Evolutionary conservation across 2,329 filamentous ascomycete species (phyloP), one percentile per base, ranked within the genome.

Genomic region (Dichotomopilus funicola): DNA sequence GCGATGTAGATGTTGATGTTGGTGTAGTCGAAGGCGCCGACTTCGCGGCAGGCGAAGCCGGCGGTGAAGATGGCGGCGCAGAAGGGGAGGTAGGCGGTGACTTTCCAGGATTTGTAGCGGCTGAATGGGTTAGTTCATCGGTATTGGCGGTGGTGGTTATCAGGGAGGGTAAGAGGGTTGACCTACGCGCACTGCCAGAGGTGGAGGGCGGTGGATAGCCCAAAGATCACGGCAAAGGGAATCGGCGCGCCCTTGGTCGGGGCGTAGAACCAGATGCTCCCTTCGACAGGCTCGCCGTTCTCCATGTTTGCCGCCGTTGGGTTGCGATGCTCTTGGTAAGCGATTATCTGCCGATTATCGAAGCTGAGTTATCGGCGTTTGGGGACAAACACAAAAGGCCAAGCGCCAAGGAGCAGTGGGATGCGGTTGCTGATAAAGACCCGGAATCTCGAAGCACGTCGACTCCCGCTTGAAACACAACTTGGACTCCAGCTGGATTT

Each of bases 51-150:
- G 11, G 73, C 68, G 63, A 81, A 82, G 35, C 80, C 81, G 2
- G 68, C 69, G 0, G 76, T 71, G 64, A 81, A 79, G 43, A 80
- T 54, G 0, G 71, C 54, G 2, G 73, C 71, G 27, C 72, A 73
- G 64, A 75, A 73, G 7, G 78, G 73, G 6, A 79, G 73, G 5
- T 81, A 67, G 1, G 73, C 63, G 0, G 75, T 78, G 6, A 78
- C 67, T 51, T 71, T 71, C 74, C 76, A 82, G 64, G 72, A 75
- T 53, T 75, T 74, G 67, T 78, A 76, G 51, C 70, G 73, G 47
- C 64, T 66, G 52, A 8, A 13, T 10, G 13, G 11, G 11, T 40
- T 33, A 2, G 45, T 40, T n/a, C 10, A 27, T 9, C 37, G 2
- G 9, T 12, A 40, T 4, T 9, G 12, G 37, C 4, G 8, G 2